Conservation (phyloP, 345 rosid genomes). For the Mangifera indica region DNA sequence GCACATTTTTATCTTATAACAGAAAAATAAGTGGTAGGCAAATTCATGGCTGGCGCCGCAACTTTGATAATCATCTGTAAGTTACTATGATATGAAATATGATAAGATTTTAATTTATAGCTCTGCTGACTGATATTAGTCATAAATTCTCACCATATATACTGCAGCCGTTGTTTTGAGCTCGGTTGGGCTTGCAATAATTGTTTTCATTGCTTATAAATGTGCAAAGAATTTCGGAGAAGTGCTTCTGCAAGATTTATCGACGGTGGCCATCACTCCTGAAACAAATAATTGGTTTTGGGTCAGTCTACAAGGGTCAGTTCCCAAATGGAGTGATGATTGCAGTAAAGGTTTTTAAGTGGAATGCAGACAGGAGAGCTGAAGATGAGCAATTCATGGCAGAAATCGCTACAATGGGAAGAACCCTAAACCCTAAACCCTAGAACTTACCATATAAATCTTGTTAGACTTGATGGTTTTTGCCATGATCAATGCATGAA, state of each 20-base stretch:
- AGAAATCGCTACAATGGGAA: slow-evolving; percentile 16
- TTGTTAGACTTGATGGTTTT: slow-evolving; percentile 19
- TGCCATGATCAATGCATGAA: slow-evolving; percentile 15
- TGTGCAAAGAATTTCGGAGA: not conserved
- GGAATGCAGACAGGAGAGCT: not conserved
- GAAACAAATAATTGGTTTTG: no score
- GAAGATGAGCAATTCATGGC: slow-evolving; percentile 20
- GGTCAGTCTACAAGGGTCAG: slow-evolving; percentile 14
- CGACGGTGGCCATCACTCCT: no score
- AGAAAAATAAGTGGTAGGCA: no score
- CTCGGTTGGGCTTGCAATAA: not conserved
- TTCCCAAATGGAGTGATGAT: slow-evolving; percentile 16
- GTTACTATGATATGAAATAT: no score
- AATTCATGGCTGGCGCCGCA: no score
- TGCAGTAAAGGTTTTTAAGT: slow-evolving; percentile 16
- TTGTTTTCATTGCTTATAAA: not conserved
- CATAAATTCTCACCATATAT: not conserved
- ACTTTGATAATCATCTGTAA: no score
- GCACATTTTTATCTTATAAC: no score
- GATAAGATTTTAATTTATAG: no score
- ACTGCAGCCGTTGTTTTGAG: not conserved
- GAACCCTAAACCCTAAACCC: no score
- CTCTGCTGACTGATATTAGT: no score
- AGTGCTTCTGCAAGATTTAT: not conserved
- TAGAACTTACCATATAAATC: slow-evolving; percentile 17